These are phyloP conservation scores for Fusarium sp. DNA, from an alignment of 2,329 filamentous ascomycete genomes.

Conservation along the genomic window DNA sequence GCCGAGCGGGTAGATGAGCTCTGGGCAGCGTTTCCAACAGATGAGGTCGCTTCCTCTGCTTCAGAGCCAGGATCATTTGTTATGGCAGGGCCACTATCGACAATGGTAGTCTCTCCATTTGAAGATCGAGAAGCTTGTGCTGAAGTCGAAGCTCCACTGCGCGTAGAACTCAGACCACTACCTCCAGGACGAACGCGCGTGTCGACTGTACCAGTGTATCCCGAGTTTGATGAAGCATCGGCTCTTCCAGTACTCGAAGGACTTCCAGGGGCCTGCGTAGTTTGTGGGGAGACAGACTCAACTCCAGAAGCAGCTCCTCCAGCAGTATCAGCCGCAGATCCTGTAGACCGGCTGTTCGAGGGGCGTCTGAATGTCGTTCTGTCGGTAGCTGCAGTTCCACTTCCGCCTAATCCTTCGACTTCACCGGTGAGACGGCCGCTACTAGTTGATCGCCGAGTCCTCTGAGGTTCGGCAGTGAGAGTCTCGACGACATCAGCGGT, in stretches of 20 bases:
- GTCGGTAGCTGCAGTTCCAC: rapidly evolving
- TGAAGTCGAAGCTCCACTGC: not conserved
- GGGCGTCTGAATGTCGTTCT: not conserved
- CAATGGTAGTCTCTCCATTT: not conserved
- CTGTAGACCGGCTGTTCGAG: not conserved
- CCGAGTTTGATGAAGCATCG: not conserved
- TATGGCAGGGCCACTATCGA: not conserved
- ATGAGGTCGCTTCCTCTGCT: not conserved
- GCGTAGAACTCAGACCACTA: not conserved
- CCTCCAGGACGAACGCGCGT: not conserved
- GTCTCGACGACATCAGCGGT: not conserved
- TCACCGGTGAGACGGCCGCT: not conserved
- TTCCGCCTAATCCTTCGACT: not conserved
- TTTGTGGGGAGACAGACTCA: rapidly evolving
- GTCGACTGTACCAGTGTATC: not conserved
- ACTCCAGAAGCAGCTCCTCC: not conserved
- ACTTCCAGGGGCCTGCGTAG: not conserved
- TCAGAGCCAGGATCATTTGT: not conserved
- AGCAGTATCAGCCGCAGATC: not conserved
- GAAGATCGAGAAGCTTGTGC: not conserved
- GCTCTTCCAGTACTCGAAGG: not conserved
- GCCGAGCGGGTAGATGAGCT: not conserved
- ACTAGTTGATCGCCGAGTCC: not conserved
- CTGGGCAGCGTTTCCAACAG: not conserved
- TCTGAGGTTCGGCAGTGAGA: not conserved